Evolutionary conservation across 768 basidiomycete species (phyloP), one percentile per base, ranked within the genome.

Genomic region (Russula dissimulans): DNA sequence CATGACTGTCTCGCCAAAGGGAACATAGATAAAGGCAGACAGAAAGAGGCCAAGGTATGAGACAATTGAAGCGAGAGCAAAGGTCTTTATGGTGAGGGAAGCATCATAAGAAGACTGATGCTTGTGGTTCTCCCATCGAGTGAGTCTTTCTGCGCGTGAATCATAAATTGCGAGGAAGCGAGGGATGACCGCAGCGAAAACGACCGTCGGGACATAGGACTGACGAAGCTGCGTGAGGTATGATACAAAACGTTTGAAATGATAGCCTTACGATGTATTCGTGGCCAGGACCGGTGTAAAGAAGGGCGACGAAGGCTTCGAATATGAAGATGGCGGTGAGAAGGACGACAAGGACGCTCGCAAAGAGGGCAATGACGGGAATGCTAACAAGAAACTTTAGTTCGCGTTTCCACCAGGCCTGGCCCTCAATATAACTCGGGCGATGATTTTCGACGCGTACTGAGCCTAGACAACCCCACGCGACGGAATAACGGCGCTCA

Each of bases 1-100:
- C 89, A 94, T 92, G 62, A 92, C 83, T 54, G 81, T 80, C 69
- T 87, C 87, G 32, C 94, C 94, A 64, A 95, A 97, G 0, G 94
- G 94, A 4, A 95, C 90, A 70, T 98, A 99, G 52, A 97, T 82
- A 69, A 94, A 97, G 15, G 95, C 93, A n/a, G 88, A 91, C 15
- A 98, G 82, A 6, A 82, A 85, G n/a, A 99, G 81, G 43, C 89
- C 88, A 53, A 94, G 84, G 70, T 95, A 97, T 0, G 95, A 89
- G 18, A 95, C 92, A 68, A 97, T 81, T 0, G 89, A 85, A 36
- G 87, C 87, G 56, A 98, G 79, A 1, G 87, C 83, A 69, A 98
- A 99, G 3, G 90, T 88, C 72, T 97, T 99, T 69, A 89, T 76
- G 15, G 94, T 93, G 29, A 97, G 78, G 17, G 89, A 91, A 7